phyloP scores from a whole-genome alignment of 257 asterid species.

The Rhazya stricta region DNA sequence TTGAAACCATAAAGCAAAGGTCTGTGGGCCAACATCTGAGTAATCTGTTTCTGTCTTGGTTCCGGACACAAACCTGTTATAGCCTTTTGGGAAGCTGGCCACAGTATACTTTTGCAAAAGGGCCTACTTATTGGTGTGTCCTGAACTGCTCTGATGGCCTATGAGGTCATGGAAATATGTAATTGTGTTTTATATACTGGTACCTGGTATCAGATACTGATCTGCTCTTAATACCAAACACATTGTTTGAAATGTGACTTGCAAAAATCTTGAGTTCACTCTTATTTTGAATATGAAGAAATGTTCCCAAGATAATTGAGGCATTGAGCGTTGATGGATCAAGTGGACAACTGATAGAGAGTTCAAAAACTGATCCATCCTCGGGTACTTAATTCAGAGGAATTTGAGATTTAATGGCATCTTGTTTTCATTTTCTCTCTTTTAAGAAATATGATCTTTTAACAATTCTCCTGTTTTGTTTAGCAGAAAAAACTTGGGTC shows the following conservation, averaged over 20 bases:
- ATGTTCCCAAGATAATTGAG: constrained; percentile 77
- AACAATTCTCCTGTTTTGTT: neutral
- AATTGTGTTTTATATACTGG: neutral
- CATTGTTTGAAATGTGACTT: neutral
- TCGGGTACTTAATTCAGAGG: constrained; percentile 39
- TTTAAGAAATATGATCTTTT: neutral
- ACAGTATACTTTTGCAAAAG: neutral
- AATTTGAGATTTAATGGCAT: neutral
- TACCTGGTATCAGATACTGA: neutral
- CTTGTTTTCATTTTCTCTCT: neutral
- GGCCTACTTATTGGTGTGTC: neutral
- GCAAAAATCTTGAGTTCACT: neutral
- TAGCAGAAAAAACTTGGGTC: constrained; percentile 63
- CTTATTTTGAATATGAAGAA: constrained; percentile 36
- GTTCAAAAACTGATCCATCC: constrained; percentile 56
- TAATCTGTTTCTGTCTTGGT: neutral
- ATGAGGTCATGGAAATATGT: neutral
- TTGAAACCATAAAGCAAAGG: neutral
- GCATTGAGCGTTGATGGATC: constrained; percentile 80
- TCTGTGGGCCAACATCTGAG: neutral
- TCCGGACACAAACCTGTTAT: neutral
- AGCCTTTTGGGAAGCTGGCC: neutral
- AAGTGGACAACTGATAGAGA: constrained; percentile 64
- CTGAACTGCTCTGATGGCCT: neutral
- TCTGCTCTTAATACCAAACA: neutral